phyloP scores from a whole-genome alignment of 768 basidiomycete species.

The Sistotremastrum niveocremeum region DNA sequence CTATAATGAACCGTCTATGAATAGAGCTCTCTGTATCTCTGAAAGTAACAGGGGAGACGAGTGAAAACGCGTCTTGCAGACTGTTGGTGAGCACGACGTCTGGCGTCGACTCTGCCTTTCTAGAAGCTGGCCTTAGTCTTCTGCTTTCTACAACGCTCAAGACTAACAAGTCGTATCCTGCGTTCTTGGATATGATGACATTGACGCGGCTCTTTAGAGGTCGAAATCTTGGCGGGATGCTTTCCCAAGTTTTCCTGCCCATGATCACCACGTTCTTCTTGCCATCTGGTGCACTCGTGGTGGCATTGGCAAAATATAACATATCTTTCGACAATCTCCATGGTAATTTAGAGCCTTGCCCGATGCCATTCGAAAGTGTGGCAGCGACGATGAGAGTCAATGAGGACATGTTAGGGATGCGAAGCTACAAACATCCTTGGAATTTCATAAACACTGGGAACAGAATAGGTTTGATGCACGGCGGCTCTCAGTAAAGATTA shows the following conservation, averaged over 20 bases:
- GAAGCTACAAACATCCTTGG: too few relatives aligned
- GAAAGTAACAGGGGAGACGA: conserved; percentile 2
- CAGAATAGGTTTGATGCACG: too few relatives aligned
- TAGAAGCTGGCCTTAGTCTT: neutral
- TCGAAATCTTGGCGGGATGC: conserved; percentile 74
- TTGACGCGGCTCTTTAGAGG: conserved; percentile 70
- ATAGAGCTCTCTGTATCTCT: conserved; percentile 13
- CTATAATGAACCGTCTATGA: conserved; percentile 72
- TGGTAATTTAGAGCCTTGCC: conserved; percentile 58
- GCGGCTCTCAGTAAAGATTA: too few relatives aligned
- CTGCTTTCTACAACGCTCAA: too few relatives aligned
- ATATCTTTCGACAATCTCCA: conserved; percentile 86
- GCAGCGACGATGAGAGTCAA: conserved; percentile 92
- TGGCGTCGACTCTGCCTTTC: neutral
- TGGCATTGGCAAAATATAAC: conserved; percentile 82
- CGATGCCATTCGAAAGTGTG: conserved; percentile 79
- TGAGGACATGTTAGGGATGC: conserved; percentile 32
- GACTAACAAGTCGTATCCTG: conserved; percentile 48
- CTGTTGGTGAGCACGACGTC: conserved; percentile 8
- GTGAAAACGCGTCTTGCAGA: neutral
- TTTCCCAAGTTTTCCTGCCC: conserved; percentile 98
- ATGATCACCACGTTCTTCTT: conserved; percentile 71
- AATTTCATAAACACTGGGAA: too few relatives aligned
- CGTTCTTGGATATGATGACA: conserved; percentile 56
- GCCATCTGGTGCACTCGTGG: conserved; percentile 42